These are phyloP conservation scores for Pelargonium nanum DNA, from an alignment of 345 rosid genomes.

Conservation along the genomic window DNA sequence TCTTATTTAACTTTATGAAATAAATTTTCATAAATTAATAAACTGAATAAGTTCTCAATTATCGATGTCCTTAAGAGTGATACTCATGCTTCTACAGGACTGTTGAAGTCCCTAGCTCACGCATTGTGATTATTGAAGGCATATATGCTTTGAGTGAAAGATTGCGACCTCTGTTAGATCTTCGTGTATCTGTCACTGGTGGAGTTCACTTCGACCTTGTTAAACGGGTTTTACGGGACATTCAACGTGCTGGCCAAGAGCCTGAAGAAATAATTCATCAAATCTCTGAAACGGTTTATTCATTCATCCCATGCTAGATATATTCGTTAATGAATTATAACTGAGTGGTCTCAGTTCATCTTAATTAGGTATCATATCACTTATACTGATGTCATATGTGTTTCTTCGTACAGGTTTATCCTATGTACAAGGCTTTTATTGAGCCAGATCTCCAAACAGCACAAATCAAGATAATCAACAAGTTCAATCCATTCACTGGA, in stretches of 20 bases:
- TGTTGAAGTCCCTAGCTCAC: slow-evolving; percentile 83
- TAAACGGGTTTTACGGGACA: slow-evolving; percentile 88
- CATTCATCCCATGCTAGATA: slow-evolving; percentile 16
- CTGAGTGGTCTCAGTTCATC: slow-evolving; percentile 9
- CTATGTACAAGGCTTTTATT: slow-evolving; percentile 98
- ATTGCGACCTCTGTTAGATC: slow-evolving; percentile 78
- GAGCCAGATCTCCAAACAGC: slow-evolving; percentile 98
- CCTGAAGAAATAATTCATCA: slow-evolving; percentile 99
- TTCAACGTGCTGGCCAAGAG: slow-evolving; percentile 96
- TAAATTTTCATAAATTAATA: too few species aligned
- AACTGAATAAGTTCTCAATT: not conserved
- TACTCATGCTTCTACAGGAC: slow-evolving; percentile 40
- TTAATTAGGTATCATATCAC: too few species aligned
- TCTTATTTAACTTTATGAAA: not conserved
- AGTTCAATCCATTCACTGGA: slow-evolving; percentile 94
- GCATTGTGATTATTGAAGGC: slow-evolving; percentile 89
- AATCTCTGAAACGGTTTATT: slow-evolving; percentile 85
- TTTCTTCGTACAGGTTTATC: slow-evolving; percentile 55
- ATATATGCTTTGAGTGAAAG: slow-evolving; percentile 88
- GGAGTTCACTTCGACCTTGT: slow-evolving; percentile 98
- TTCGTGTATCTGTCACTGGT: slow-evolving; percentile 94
- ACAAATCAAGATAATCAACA: slow-evolving; percentile 85
- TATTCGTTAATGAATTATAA: slow-evolving; percentile 1
- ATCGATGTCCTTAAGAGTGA: slow-evolving; percentile 6
- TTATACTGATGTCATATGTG: not conserved